These are phyloP conservation scores for Calonectria pteridis DNA, from an alignment of 2,329 filamentous ascomycete species.

Conservation along the genomic window DNA sequence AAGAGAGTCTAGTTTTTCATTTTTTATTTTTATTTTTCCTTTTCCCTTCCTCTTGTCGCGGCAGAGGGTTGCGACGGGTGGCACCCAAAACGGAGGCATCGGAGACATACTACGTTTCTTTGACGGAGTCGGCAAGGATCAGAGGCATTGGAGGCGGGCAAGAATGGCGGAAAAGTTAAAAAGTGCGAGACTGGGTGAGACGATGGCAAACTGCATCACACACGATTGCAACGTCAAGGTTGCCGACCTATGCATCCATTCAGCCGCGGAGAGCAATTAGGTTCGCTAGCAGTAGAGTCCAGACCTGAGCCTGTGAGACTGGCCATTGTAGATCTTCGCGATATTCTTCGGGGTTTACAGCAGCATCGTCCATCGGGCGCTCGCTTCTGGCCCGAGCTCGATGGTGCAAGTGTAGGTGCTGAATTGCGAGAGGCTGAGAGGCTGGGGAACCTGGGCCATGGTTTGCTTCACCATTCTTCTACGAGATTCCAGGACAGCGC, in stretches of 20 bases:
- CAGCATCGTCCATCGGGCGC: constrained; percentile 4
- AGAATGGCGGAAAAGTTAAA: constrained; percentile 9
- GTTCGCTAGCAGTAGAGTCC: constrained; percentile 26
- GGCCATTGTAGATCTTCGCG: not conserved
- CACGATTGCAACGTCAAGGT: constrained; percentile 6
- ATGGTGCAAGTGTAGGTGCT: not conserved
- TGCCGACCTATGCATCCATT: constrained; percentile 21
- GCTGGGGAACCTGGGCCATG: not conserved
- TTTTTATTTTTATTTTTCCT: not conserved
- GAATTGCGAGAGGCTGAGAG: not conserved
- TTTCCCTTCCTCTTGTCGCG: not conserved
- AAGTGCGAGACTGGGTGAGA: constrained; percentile 7
- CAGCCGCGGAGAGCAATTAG: constrained; percentile 16
- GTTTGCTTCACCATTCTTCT: constrained; percentile 12
- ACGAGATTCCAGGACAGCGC: constrained; percentile 20
- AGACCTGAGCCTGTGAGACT: constrained; percentile 8
- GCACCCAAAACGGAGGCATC: not conserved
- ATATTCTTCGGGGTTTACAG: constrained; percentile 23
- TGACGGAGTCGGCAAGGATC: constrained; percentile 6
- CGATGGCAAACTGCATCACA: constrained; percentile 6
- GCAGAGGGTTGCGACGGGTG: constrained; percentile 7
- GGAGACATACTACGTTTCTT: constrained; percentile 9
- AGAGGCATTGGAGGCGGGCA: not conserved
- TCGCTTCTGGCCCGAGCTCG: not conserved
- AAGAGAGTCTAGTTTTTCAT: not conserved